Base-by-base conservation (phyloP, 805 yeast species). In the Metschnikowia baotianmanensis region DNA sequence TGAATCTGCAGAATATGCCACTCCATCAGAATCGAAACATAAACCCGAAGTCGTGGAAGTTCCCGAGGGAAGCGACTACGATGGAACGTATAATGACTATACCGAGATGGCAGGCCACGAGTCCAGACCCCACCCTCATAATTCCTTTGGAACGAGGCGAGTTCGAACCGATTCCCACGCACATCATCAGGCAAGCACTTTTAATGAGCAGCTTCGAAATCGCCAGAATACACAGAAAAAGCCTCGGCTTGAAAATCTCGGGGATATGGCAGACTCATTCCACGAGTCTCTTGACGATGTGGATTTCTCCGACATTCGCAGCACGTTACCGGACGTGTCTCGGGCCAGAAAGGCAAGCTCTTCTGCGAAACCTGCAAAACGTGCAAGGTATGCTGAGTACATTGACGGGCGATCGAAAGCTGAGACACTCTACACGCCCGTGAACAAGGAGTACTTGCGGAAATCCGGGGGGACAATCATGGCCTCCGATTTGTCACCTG, bases 341-440 rank as follows among this genome's bases (percentile, higher is more conserved):
- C 51, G 29, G 33, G 43, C 43, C 13, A 39, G 39, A 31, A 35
- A 34, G 33, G 46, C 44, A 22, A 46, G 43, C 44, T 32, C 24
- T 26, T 45, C 37, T 37, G 38, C 12, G 31, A 39, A 20, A 24
- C 32, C 46, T 24, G 36, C 31, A 18, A 60, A 63, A 36, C 43
- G 62, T 28, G 54, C 56, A 9, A 53, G 58, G 40, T 34, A 55
- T 4, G 46, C 59, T 4, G 71, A 65, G 41, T 69, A 44, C 48
- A 48, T 62, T 13, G 61, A 67, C 42, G 74, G 74, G 9, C 45
- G 53, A 1, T 50, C 71, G 6, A 52, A 53, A 29, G 73, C 72
- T 1, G 71, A 64, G 36, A 69, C 73, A 1, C 48, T 69, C 13
- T 59, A 57, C 40, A 67, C 65, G 2, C 74, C 74, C 1, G 52